phyloP scores from a whole-genome alignment of 2,329 filamentous ascomycete species.

The Xylaria digitata region DNA sequence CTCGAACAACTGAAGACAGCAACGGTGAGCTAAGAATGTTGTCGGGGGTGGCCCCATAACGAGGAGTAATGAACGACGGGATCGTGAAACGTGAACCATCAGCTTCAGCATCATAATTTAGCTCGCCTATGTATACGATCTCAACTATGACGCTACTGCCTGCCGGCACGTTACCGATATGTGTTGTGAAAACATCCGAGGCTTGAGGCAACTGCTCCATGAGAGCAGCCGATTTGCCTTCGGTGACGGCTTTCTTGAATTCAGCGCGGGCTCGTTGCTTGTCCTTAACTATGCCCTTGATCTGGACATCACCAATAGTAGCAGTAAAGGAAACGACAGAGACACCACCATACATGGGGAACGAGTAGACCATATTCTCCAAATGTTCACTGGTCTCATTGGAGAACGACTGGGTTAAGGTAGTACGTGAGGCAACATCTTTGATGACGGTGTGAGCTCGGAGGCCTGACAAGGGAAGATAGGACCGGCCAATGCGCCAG shows the following conservation, averaged over 20 bases:
- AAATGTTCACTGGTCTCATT: conserved; percentile 21
- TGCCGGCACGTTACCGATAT: conserved; percentile 31
- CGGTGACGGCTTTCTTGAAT: conserved; percentile 20
- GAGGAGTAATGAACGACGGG: conserved; percentile 29
- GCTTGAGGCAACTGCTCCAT: conserved; percentile 32
- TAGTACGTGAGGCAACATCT: conserved; percentile 30
- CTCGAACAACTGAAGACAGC: conserved; percentile 1
- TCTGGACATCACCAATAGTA: conserved; percentile 19
- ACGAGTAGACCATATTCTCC: conserved; percentile 32
- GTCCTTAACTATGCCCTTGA: conserved; percentile 27
- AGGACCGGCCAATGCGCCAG: conserved; percentile 14
- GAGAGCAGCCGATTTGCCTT: conserved; percentile 19
- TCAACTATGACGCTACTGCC: conserved; percentile 21
- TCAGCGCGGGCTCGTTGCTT: conserved; percentile 29
- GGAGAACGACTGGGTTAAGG: conserved; percentile 25
- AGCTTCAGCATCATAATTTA: conserved; percentile 27
- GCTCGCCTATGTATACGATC: conserved; percentile 28
- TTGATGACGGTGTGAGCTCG: conserved; percentile 29
- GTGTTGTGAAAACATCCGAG: conserved; percentile 31
- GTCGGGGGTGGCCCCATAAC: conserved; percentile 22
- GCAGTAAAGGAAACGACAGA: conserved; percentile 30
- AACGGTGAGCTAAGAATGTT: conserved; percentile 5
- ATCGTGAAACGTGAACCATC: conserved; percentile 33
- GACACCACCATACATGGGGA: conserved; percentile 28
- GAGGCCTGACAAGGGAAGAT: conserved; percentile 19